phyloP scores from a whole-genome alignment of 2,329 filamentous ascomycete species.

The Botryotinia narcissicola region DNA sequence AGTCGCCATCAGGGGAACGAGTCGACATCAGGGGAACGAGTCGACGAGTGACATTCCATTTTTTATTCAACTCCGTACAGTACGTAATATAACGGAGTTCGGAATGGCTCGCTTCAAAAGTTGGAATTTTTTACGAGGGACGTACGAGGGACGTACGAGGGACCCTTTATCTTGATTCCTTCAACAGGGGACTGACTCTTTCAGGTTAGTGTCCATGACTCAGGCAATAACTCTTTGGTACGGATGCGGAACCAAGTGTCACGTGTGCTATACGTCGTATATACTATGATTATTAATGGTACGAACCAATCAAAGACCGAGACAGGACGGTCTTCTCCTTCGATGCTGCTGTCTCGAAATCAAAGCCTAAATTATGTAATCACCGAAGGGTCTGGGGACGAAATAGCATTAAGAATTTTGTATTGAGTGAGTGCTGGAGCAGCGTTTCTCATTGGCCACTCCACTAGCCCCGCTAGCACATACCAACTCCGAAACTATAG shows the following conservation, averaged over 20 bases:
- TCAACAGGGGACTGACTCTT: background rate
- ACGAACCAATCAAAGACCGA: too few species aligned
- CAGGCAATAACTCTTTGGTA: background rate
- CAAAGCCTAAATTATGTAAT: too few species aligned
- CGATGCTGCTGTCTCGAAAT: too few species aligned
- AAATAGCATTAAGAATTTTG: too few species aligned
- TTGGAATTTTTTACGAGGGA: background rate
- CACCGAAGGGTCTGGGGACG: too few species aligned
- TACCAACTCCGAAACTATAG: background rate
- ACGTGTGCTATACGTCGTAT: background rate
- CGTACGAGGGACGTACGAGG: background rate
- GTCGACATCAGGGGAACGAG: background rate
- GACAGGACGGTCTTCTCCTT: too few species aligned
- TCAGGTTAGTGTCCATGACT: background rate
- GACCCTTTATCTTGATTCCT: background rate
- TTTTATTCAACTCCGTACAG: background rate
- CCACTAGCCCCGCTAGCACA: background rate
- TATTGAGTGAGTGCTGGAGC: background rate
- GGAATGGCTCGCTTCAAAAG: background rate
- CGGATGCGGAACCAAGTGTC: background rate
- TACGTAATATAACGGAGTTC: background rate
- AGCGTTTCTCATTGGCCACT: background rate
- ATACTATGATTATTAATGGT: too few species aligned
- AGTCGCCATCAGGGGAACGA: background rate
- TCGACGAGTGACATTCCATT: background rate